Base-by-base conservation (phyloP, 306 rosid species). In the Inga oerstediana region DNA sequence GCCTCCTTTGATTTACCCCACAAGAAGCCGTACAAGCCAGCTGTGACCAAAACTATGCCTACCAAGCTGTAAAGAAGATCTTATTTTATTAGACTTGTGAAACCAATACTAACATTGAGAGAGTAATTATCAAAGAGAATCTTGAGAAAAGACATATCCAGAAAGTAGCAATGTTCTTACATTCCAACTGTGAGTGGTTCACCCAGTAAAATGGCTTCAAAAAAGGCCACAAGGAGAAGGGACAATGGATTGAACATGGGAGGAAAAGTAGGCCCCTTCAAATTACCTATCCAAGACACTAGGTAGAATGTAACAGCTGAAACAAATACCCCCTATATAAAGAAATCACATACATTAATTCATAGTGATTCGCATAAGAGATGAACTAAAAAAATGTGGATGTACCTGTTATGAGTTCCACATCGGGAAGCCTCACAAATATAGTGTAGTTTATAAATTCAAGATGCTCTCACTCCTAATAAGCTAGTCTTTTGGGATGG, bases 241-340 rank as follows among this genome's bases (percentile, higher is more conserved):
- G 93, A 41, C 30, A 94, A 12, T 1, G 98, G 94, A 81, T 92
- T 91, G 86, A 92, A 94, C 91, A 92, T 92, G 24, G 98, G 70
- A 11, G 94, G 95, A 67, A 87, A 94, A 49, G 86, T 86, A 3
- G 98, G 92, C 44, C 98, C 94, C 83, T 87, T 83, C 4, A 80
- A 14, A 34, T 90, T 0, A 59, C 92, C 81, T 41, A 78, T 86
- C 97, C 97, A 86, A 24, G 90, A 80, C 9, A 89, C 4, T 7
- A 94, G 67, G 88, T 90, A 86, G 86, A 89, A 94, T 8, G 94
- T 81, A 49, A 93, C 89, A 48, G 94, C 94, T 1, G 93, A 85
- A 9, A 89, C 84, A 12, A 91, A 62, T 75, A 86, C 84, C 43
- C 97, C 98, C 97, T 92, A 44, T 49, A 79, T 30, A 73, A 61